A percentile compares a stretch with the other conserved stretches of the same genome.
These are phyloP conservation scores for Euptelea pleiosperma DNA, from an alignment of 164 flowering plant species.

Conservation along the genomic window DNA sequence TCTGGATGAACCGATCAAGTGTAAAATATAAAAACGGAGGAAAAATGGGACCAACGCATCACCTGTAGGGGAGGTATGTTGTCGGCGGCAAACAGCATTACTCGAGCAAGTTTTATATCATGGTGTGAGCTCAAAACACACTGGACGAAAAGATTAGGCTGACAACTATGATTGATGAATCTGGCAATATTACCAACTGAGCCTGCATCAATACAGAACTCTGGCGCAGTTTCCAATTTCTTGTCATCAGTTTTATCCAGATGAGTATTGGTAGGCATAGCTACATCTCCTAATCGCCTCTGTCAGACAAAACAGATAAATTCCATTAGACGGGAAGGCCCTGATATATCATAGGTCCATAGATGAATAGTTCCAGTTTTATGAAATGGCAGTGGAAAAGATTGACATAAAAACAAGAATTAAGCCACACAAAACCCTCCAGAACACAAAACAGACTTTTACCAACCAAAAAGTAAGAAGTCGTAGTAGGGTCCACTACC, in stretches of 20 bases:
- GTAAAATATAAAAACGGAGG: background rate
- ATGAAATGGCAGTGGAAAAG: no score
- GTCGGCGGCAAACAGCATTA: slow-evolving; percentile 83
- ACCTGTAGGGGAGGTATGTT: slow-evolving; percentile 90
- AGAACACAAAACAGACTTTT: no score
- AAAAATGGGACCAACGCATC: slow-evolving; percentile 1
- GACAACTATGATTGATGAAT: slow-evolving; percentile 91
- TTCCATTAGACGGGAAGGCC: background rate
- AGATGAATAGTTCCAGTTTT: no score
- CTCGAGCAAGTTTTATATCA: slow-evolving; percentile 65
- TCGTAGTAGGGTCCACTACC: no score
- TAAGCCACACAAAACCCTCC: no score
- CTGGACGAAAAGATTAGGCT: slow-evolving; percentile 88
- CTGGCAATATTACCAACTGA: slow-evolving; percentile 66
- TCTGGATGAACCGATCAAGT: background rate
- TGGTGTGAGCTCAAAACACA: slow-evolving; percentile 78
- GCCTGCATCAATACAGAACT: slow-evolving; percentile 90
- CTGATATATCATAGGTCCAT: no score
- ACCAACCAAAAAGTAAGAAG: no score
- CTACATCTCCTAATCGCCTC: slow-evolving; percentile 58
- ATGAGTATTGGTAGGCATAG: slow-evolving; percentile 22
- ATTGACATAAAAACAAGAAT: no score
- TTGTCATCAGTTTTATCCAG: slow-evolving; percentile 32
- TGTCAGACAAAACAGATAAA: slow-evolving; percentile 19
- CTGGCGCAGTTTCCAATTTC: slow-evolving; percentile 47